A percentile compares a stretch with the other conserved stretches of the same genome.
These are phyloP conservation scores for Smallanthus sonchifolius DNA, from an alignment of 129 eudicot genomes.

Conservation along the genomic window DNA sequence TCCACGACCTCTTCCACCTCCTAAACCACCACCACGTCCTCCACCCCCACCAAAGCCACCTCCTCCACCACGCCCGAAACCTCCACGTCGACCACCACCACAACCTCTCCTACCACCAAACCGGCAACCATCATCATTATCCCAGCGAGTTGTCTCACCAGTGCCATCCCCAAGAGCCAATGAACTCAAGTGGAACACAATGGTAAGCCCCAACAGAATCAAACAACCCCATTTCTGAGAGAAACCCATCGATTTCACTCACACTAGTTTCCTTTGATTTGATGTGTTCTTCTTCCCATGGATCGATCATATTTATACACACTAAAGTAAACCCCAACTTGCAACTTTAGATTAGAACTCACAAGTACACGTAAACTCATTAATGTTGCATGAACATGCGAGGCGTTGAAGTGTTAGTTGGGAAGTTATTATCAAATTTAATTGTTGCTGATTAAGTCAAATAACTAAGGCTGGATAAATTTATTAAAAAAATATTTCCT, in stretches of 20 bases:
- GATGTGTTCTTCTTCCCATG: constrained; percentile 11
- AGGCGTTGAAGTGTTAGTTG: constrained; percentile 34
- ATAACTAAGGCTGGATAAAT: constrained; percentile 14
- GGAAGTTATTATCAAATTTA: constrained; percentile 26
- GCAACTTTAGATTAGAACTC: constrained; percentile 22
- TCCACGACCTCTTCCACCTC: constrained; percentile 37
- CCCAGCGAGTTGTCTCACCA: constrained; percentile 34
- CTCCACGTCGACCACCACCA: constrained; percentile 26
- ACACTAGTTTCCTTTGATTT: background rate
- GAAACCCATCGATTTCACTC: constrained; percentile 23
- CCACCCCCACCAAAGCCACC: constrained; percentile 29
- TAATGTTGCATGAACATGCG: constrained; percentile 36
- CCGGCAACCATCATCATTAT: constrained; percentile 38
- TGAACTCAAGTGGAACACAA: constrained; percentile 49
- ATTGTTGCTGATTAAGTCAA: constrained; percentile 27
- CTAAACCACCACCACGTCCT: constrained; percentile 35
- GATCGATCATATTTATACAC: constrained; percentile 19
- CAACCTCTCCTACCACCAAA: constrained; percentile 42
- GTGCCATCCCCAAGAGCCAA: constrained; percentile 27
- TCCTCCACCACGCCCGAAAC: constrained; percentile 24
- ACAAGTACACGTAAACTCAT: constrained; percentile 28
- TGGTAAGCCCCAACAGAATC: constrained; percentile 25
- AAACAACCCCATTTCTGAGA: constrained; percentile 41
- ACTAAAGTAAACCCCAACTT: constrained; percentile 21
- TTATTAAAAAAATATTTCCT: background rate